Evolutionary conservation across 768 basidiomycete genomes (phyloP), one percentile per base, ranked within the genome.

Genomic region (Tricholoma sp.): DNA sequence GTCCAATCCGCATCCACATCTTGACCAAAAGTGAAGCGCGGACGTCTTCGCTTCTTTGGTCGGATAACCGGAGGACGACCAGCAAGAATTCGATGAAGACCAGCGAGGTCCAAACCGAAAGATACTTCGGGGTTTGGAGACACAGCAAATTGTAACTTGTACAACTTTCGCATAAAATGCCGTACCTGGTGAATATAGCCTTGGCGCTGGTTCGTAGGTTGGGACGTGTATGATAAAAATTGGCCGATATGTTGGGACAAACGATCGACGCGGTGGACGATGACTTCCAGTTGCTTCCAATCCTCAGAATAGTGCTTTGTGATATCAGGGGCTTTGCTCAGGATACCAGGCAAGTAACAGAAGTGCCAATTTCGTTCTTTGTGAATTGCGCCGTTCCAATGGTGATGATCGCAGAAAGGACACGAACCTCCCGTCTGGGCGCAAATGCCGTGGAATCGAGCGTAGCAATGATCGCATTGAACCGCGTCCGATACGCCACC

Each of bases 91-190:
- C 91, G 85, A 70, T 94, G 91, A 48, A 94, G 70, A 8, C 88
- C 87, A 37, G 91, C 89, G 18, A 92, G 80, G 67, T 93, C 89
- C 28, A 94, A 75, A 13, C 91, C 91, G 62, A 85, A 93, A 1
- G 89, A 91, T 1, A 89, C 81, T 49, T 91, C 89, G 1, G 84
- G 86, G 57, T 82, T 88, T 2, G 89, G 88, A 0, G 88, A 88
- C 9, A 94, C 86, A n/a, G 87, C 85, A 65, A 94, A 92, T 70
- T 92, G 91, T 52, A 94, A 89, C 73, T 85, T 88, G 76, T 86
- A 93, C 13, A 93, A 74, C 72, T 94, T 94, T 61, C 91, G 86
- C 89, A 94, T 91, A 68, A 87, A 93, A 68, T 94, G 91, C 32
- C 91, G 83, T 11, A 92, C 89, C 68, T 91, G 91, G 13, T 86